Conservation (phyloP, 257 asterid genomes). For the Pogostemon cablin region DNA sequence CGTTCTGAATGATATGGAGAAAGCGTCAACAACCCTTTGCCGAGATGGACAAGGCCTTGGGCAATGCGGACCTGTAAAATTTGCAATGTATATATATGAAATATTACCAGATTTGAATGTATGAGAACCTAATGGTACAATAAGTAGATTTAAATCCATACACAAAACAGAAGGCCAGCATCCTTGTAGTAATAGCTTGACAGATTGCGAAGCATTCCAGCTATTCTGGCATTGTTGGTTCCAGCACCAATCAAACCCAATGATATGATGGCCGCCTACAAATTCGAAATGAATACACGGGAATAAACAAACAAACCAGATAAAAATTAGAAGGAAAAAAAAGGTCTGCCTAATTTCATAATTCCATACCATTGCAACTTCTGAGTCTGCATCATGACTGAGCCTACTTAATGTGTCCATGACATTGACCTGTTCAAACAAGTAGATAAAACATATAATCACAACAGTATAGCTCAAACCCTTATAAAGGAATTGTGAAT, state of each 20-base stretch:
- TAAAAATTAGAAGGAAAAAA: not conserved
- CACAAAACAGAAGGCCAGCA: constrained; percentile 93
- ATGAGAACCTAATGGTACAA: not conserved
- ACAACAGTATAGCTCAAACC: not conserved
- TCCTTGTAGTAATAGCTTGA: constrained; percentile 98
- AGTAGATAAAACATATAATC: not conserved
- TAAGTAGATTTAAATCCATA: constrained; percentile 41
- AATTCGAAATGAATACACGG: constrained; percentile 23
- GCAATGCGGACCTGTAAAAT: constrained; percentile 89
- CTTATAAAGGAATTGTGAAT: not conserved
- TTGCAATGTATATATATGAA: constrained; percentile 3
- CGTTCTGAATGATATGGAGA: constrained; percentile 93
- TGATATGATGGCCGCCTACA: constrained; percentile 83
- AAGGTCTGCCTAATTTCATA: constrained; percentile 8
- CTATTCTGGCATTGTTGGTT: constrained; percentile 97
- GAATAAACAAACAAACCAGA: constrained; percentile 1
- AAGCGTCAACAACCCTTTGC: constrained; percentile 87
- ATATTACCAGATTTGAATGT: not conserved
- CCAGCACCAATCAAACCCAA: constrained; percentile 98
- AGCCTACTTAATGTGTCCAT: constrained; percentile 99
- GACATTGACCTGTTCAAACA: constrained; percentile 75
- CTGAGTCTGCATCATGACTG: constrained; percentile 95
- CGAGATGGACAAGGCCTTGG: constrained; percentile 92
- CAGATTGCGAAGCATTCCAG: constrained; percentile 97
- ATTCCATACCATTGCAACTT: constrained; percentile 99